Percentiles rank a stretch among this genome's conserved stretches.
Evolutionary conservation across 164 flowering plant species (phyloP).

Genomic region (Taxillus chinensis): DNA sequence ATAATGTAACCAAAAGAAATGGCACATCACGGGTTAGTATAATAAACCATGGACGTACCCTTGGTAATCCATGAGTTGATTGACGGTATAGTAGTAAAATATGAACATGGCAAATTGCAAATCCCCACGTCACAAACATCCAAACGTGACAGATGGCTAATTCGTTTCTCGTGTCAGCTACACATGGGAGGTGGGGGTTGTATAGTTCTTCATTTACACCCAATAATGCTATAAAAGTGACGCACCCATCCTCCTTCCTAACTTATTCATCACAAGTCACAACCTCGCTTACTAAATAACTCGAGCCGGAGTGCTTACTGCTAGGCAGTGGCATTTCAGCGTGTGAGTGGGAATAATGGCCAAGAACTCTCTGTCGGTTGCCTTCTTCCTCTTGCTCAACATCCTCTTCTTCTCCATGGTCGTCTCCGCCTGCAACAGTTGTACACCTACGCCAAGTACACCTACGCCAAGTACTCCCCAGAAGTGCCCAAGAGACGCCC

Average conservation of each 20-base stretch:
- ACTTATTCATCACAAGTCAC: not conserved
- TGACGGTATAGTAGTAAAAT: too few species aligned
- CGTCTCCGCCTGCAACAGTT: slow-evolving; percentile 26
- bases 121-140: slow-evolving; percentile 18
- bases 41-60: too few species aligned
- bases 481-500: slow-evolving; percentile 39
- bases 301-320: not conserved
- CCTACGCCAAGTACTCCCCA: slow-evolving; percentile 3
- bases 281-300: not conserved
- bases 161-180: slow-evolving; percentile 21
- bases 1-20: too few species aligned
- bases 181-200: slow-evolving; percentile 1
- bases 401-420: slow-evolving; percentile 33
- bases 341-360: slow-evolving; percentile 27
- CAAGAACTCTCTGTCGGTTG: slow-evolving; percentile 27
- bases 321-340: not conserved
- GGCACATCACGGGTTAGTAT: too few species aligned
- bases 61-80: too few species aligned
- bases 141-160: slow-evolving; percentile 10
- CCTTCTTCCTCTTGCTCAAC: slow-evolving; percentile 39
- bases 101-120: slow-evolving; percentile 11
- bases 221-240: slow-evolving; percentile 1
- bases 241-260: slow-evolving; percentile 4
- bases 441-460: slow-evolving; percentile 3
- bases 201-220: not conserved